A percentile compares a stretch with the other conserved stretches of the same genome.
Evolutionary conservation across 306 rosid genomes (phyloP).

Genomic region (Calophaca sinica): DNA sequence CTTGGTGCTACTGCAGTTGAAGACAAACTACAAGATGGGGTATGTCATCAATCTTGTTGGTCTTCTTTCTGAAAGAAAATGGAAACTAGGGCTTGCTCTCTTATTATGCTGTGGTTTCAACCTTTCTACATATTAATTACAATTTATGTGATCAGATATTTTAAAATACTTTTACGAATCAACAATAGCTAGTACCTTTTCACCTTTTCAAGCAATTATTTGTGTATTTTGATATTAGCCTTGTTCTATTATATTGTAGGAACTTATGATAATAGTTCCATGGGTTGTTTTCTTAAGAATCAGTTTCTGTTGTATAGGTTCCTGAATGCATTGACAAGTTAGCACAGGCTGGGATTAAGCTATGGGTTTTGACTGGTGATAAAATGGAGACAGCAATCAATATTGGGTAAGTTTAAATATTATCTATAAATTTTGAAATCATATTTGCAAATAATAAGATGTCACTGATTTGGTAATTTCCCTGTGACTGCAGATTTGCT

Average conservation of each 20-base stretch:
- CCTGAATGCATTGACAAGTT: slow-evolving; percentile 99
- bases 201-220: background rate
- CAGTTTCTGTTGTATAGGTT: slow-evolving; percentile 62
- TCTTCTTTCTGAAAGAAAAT: background rate
- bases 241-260: background rate
- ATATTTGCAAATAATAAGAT: background rate
- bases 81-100: too few relatives aligned
- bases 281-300: slow-evolving; percentile 38
- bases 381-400: slow-evolving; percentile 99
- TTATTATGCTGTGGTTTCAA: too few relatives aligned
- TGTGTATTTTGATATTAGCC: slow-evolving; percentile 17
- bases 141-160: too few relatives aligned
- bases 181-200: slow-evolving; percentile 1
- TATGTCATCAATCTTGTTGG: slow-evolving; percentile 41
- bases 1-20: slow-evolving; percentile 99
- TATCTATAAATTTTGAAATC: slow-evolving; percentile 31
- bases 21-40: slow-evolving; percentile 98
- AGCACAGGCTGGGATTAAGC: slow-evolving; percentile 98
- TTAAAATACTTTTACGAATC: slow-evolving; percentile 1
- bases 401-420: slow-evolving; percentile 69
- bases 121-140: too few relatives aligned
- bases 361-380: slow-evolving; percentile 99
- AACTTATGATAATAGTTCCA: slow-evolving; percentile 13
- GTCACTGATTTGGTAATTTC: slow-evolving; percentile 22
- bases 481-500: slow-evolving; percentile 67